These are phyloP conservation scores for Pythium diclinum DNA, from an alignment of 352 stramenopile species.

Conservation along the genomic window DNA sequence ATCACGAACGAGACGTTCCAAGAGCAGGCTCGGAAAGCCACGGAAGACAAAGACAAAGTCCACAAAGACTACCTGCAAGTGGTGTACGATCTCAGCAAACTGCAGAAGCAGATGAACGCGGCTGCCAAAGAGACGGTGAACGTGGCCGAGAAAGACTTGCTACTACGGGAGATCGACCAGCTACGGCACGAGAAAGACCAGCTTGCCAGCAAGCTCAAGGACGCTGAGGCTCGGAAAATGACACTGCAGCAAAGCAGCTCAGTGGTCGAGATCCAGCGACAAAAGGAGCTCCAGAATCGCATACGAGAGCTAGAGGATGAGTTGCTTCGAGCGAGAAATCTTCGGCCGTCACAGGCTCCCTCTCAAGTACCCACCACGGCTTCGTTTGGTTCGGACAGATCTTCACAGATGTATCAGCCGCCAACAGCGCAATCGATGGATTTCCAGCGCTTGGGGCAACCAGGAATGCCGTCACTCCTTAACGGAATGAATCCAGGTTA, in stretches of 20 bases:
- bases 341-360: background rate
- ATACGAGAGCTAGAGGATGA: slow-evolving; percentile 36
- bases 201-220: slow-evolving; percentile 30
- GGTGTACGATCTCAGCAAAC: slow-evolving; percentile 44
- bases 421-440: background rate
- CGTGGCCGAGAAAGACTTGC: slow-evolving; percentile 30
- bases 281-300: slow-evolving; percentile 24
- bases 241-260: slow-evolving; percentile 20
- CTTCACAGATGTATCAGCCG: background rate
- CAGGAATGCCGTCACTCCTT: slow-evolving; percentile 9
- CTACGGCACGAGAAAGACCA: slow-evolving; percentile 33
- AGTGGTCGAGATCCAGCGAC: slow-evolving; percentile 17
- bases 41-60: slow-evolving; percentile 39
- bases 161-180: slow-evolving; percentile 39
- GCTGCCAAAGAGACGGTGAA: slow-evolving; percentile 32
- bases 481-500: background rate
- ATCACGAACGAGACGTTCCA: slow-evolving; percentile 35
- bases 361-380: background rate
- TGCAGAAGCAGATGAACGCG: slow-evolving; percentile 43
- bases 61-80: slow-evolving; percentile 51
- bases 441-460: background rate
- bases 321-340: slow-evolving; percentile 7
- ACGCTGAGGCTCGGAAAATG: slow-evolving; percentile 22
- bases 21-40: slow-evolving; percentile 33
- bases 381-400: background rate